Evolutionary conservation across 148 eudicot species (phyloP), one percentile per base, ranked within the genome.

Genomic region (Limonium bicolor): DNA sequence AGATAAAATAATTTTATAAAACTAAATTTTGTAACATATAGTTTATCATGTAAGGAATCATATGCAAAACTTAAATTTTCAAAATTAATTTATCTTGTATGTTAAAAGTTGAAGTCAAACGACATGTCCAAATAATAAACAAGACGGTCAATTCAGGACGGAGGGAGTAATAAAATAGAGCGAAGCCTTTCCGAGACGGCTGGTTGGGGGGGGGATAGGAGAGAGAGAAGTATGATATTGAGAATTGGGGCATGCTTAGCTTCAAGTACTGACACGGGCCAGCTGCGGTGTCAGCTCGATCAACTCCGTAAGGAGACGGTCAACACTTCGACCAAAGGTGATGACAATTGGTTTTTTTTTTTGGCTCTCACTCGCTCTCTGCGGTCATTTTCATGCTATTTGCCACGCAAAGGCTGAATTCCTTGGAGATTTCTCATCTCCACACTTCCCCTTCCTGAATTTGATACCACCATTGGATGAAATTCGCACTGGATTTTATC

Each of bases 281-380:
- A 52, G 20, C 51, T 74, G 2, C 69, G 80, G 11, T 50, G 54
- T 49, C 64, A 69, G 53, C 67, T 74, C 16, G 80, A 74, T 46
- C 72, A 62, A 36, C 70, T 74, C 53, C 76, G 66, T 24, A 56
- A 67, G 4, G 80, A 74, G 57, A 55, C 69, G 13, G 27, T 52
- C 4, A 36, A 49, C 27, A 60, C 74, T 39, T 36, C 58, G 31
- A 13, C 41, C 46, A 74, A 74, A 69, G 76, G 80, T 63, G 20
- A 19, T 41, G 26, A 41, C 4, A 5, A 13, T 12, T 7, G 20
- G 20, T 27, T 12, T 18, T 12, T 15, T 11, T 5, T 20, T 22
- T 7, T 10, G 4, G n/a, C 4, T 14, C n/a, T 13, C 7, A 16
- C 13, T 45, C 27, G 16, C 2, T 9, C 30, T 26, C 33, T 21